phyloP scores from a whole-genome alignment of 169 alveolate genomes.

The Plasmodium gaboni region DNA sequence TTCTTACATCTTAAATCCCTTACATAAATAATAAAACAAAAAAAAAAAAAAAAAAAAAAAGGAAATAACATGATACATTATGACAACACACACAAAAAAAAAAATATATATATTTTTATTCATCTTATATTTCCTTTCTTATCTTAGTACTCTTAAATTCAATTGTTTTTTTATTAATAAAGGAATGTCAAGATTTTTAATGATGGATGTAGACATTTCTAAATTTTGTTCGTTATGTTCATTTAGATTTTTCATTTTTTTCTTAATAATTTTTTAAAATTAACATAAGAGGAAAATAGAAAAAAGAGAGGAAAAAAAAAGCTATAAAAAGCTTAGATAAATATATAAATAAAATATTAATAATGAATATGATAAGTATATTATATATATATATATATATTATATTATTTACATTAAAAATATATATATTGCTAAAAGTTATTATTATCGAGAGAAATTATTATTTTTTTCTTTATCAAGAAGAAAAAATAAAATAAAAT shows the following conservation, averaged over 20 bases:
- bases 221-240: conserved; percentile 23
- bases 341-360: neutral
- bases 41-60: too few relatives aligned
- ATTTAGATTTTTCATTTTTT: conserved; percentile 31
- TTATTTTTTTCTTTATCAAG: too few relatives aligned
- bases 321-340: too few relatives aligned
- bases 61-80: too few relatives aligned
- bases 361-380: too few relatives aligned
- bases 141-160: conserved; percentile 45
- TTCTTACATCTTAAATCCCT: conserved; percentile 58
- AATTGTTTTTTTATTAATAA: conserved; percentile 63
- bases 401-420: neutral
- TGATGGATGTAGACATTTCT: conserved; percentile 43
- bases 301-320: conserved; percentile 1
- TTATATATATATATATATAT: neutral
- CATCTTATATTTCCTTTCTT: neutral
- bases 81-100: too few relatives aligned
- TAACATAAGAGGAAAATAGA: neutral
- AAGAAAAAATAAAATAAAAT: too few relatives aligned
- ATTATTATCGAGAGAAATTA: too few relatives aligned
- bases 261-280: conserved; percentile 5
- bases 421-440: too few relatives aligned
- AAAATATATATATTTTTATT: too few relatives aligned
- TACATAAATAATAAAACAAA: neutral
- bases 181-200: conserved; percentile 69